Evolutionary conservation across 2,329 filamentous ascomycete species (phyloP), one percentile per base, ranked within the genome.

Genomic region (Fusarium graminum): DNA sequence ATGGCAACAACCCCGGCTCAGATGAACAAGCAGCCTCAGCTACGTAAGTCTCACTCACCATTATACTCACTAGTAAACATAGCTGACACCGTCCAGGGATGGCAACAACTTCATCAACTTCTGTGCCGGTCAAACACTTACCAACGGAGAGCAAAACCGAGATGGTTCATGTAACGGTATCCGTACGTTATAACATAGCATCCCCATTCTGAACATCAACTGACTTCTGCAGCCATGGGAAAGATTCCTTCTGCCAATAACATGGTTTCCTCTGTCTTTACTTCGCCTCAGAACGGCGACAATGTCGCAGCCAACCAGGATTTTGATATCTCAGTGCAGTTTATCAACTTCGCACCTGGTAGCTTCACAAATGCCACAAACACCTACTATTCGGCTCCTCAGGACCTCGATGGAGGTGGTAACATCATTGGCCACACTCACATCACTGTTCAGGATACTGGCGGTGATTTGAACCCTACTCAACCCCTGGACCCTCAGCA

Each of bases 141-240:
- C 88, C 65, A 87, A 90, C 70, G 88, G 88, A 70, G 76, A 83
- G 28, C 88, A 90, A 74, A 79, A 83, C 50, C 80, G 79, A 59
- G 75, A 68, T 6, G 88, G 88, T 19, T 90, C 88, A 34, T 90
- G 88, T 78, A 90, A 90, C 74, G 85, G 85, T 73, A 83, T 88
- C 67, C 78, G 85, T 85, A 80, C 75, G 84, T 81, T n/a, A 36
- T 38, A 12, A 11, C 8, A n/a, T 30, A 11, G 12, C 17, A 41
- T 38, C n/a, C 25, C 32, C 36, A 17, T 14, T 17, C 22, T 30
- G 26, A 39, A 22, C 16, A 30, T 73, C 16, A 68, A 65, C 68
- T 72, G 47, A 67, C 39, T 52, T 6, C 14, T 30, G 9, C 50
- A 86, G 83, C 80, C 44, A 88, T 88, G 86, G 87, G 87, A 59